Percentiles rank a stretch among this genome's conserved stretches.
Evolutionary conservation across 176 grass and related monocot genomes (phyloP).

Genomic region (Aegilops longissima): DNA sequence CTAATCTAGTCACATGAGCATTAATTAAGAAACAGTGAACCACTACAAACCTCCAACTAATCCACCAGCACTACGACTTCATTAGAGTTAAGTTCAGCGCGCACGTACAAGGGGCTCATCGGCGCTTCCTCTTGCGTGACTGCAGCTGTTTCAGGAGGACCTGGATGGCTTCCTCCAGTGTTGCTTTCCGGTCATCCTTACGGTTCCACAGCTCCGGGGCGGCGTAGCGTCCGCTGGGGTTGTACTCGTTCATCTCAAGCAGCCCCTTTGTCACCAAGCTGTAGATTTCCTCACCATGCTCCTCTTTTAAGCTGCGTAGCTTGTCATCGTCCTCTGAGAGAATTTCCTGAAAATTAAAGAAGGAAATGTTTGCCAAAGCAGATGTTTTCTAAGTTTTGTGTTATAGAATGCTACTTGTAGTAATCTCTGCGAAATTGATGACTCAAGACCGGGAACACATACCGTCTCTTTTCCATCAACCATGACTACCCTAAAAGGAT

Average conservation of each 20-base stretch:
- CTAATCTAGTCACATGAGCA: not conserved
- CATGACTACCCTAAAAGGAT: conserved; percentile 6
- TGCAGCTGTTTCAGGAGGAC: not conserved
- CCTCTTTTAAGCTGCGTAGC: conserved; percentile 27
- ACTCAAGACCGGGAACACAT: not conserved
- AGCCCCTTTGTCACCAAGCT: conserved; percentile 33
- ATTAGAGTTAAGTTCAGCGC: too few relatives aligned
- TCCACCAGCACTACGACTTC: not conserved
- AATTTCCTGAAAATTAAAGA: conserved; percentile 16
- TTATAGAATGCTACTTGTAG: too few relatives aligned
- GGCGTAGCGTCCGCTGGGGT: conserved; percentile 26
- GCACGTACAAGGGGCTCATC: not conserved
- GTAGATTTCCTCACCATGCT: conserved; percentile 32
- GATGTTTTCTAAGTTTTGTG: not conserved
- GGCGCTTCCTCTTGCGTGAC: conserved; percentile 23
- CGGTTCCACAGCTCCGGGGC: conserved; percentile 34
- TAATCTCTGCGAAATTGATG: too few relatives aligned
- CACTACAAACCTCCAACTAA: not conserved
- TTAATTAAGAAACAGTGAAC: not conserved
- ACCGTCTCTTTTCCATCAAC: conserved; percentile 36
- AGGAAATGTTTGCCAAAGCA: not conserved
- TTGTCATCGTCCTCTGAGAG: conserved; percentile 42
- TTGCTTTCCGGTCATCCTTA: not conserved
- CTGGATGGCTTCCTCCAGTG: not conserved
- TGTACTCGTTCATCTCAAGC: conserved; percentile 55